These are phyloP conservation scores for Marsdenia floribunda DNA, from an alignment of 257 asterid species.

Conservation along the genomic window DNA sequence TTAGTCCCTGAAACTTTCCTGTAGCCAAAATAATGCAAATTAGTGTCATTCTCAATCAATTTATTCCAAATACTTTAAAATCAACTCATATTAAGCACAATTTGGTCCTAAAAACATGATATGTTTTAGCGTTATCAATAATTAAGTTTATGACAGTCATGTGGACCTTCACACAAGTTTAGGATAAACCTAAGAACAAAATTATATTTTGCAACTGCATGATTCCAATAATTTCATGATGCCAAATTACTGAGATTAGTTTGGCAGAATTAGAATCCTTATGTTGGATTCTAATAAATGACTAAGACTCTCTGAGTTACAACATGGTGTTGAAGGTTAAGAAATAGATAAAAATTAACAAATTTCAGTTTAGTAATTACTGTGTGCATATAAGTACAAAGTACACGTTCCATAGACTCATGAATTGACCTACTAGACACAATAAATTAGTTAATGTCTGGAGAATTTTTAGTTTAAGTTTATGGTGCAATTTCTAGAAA, in stretches of 20 bases:
- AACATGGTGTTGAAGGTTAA: not conserved
- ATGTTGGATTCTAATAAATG: too few relatives aligned
- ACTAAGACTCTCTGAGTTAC: not conserved
- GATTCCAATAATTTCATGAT: too few relatives aligned
- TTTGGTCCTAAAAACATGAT: too few relatives aligned
- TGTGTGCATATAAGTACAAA: not conserved
- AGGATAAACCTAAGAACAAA: not conserved
- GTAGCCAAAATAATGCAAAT: too few relatives aligned
- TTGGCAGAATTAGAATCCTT: not conserved
- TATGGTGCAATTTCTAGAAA: too few relatives aligned
- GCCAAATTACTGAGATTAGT: slow-evolving; percentile 3
- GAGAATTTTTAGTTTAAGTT: not conserved
- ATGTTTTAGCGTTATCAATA: too few relatives aligned
- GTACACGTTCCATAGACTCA: not conserved
- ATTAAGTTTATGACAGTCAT: not conserved
- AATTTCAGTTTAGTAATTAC: not conserved
- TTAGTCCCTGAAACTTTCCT: too few relatives aligned
- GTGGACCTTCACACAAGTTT: not conserved
- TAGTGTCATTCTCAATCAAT: too few relatives aligned
- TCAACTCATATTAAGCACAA: too few relatives aligned
- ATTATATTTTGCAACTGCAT: not conserved
- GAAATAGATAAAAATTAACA: not conserved
- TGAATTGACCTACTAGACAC: not conserved
- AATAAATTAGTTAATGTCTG: not conserved
- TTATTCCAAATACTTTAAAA: too few relatives aligned